Evolutionary conservation across 108 stramenopile genomes (phyloP).

Genomic region (Thalassiosira profunda): DNA sequence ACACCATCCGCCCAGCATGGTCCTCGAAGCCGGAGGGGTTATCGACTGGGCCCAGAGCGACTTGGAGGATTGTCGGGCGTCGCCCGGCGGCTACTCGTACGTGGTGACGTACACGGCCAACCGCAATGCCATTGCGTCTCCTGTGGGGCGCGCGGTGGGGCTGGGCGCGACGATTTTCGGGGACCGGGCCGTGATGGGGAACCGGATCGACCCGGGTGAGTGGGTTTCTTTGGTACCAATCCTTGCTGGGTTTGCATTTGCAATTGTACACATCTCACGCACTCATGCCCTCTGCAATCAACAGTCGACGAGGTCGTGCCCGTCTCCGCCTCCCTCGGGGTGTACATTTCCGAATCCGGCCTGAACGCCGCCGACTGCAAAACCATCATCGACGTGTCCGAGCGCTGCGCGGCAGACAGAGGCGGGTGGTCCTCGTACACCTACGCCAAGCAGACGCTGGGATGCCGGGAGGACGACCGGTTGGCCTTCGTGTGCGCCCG

Average conservation of each 20-base stretch:
- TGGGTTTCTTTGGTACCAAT: not conserved
- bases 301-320: conserved; percentile 26
- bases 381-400: conserved; percentile 56
- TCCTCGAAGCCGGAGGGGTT: too few relatives aligned
- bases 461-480: conserved; percentile 71
- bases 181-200: conserved; percentile 5
- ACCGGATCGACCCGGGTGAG: conserved; percentile 15
- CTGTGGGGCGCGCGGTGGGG: too few relatives aligned
- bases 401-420: conserved; percentile 52
- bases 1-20: too few relatives aligned
- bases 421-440: conserved; percentile 53
- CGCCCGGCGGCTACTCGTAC: too few relatives aligned
- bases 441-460: conserved; percentile 86
- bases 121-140: too few relatives aligned
- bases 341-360: conserved; percentile 74
- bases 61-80: too few relatives aligned
- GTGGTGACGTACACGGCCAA: too few relatives aligned
- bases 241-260: not conserved
- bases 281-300: not conserved
- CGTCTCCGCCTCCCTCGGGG: conserved; percentile 47
- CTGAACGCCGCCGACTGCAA: conserved; percentile 57
- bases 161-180: conserved; percentile 11
- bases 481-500: conserved; percentile 43
- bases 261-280: not conserved
- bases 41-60: too few relatives aligned